These are phyloP conservation scores for Teunomyces gatunensis DNA, from an alignment of 805 yeast genomes.

Conservation along the genomic window DNA sequence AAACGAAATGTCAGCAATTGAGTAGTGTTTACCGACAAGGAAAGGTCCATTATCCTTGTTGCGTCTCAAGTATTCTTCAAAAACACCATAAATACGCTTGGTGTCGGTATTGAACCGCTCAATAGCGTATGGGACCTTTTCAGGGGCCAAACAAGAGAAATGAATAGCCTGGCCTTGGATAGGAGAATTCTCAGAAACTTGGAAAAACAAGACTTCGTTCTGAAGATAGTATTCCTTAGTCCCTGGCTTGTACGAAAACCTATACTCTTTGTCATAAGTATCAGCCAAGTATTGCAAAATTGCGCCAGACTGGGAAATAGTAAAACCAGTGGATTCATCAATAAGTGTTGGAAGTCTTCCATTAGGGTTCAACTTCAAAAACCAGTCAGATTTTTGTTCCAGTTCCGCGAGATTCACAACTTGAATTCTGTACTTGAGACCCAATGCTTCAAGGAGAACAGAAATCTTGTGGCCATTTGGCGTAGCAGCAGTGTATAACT, in stretches of 20 bases:
- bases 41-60: conserved; percentile 39
- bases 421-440: conserved; percentile 40
- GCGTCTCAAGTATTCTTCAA: conserved; percentile 47
- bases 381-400: conserved; percentile 59
- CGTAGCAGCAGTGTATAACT: conserved; percentile 37
- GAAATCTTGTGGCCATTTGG: conserved; percentile 47
- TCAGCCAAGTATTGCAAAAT: conserved; percentile 59
- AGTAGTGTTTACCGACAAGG: conserved; percentile 57
- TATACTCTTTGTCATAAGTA: conserved; percentile 54
- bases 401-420: conserved; percentile 39
- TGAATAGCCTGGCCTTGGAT: conserved; percentile 61
- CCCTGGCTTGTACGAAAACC: conserved; percentile 37
- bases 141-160: conserved; percentile 45
- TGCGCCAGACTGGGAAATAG: conserved; percentile 60
- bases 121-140: conserved; percentile 53
- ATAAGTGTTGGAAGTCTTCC: conserved; percentile 61
- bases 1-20: conserved; percentile 56
- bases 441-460: conserved; percentile 39
- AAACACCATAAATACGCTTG: conserved; percentile 51
- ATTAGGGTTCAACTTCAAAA: conserved; percentile 54
- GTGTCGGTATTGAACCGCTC: conserved; percentile 52
- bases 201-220: conserved; percentile 54
- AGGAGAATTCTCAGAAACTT: conserved; percentile 57
- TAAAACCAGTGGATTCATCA: conserved; percentile 41
- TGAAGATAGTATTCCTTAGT: conserved; percentile 49